phyloP scores from a whole-genome alignment of 805 yeast genomes.

The Teunomyces gatunensis region DNA sequence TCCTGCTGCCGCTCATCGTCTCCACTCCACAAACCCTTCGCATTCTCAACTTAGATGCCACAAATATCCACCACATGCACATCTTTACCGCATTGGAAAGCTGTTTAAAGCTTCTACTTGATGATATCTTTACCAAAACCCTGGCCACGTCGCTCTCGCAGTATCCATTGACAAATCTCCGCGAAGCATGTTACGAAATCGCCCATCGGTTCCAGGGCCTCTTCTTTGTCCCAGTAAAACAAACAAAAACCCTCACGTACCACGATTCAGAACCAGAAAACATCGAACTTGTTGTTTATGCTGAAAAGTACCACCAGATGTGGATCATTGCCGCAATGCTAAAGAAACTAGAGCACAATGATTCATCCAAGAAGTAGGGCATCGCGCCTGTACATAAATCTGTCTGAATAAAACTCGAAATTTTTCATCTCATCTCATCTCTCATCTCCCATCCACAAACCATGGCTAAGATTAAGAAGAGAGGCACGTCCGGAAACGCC shows the following conservation, averaged over 20 bases:
- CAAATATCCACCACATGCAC: not conserved
- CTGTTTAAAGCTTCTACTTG: not conserved
- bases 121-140: not conserved
- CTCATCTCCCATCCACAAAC: slow-evolving; percentile 6
- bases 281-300: slow-evolving; percentile 11
- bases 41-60: not conserved
- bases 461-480: slow-evolving; percentile 75
- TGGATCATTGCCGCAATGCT: slow-evolving; percentile 26
- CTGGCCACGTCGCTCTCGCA: slow-evolving; percentile 5
- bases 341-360: slow-evolving; percentile 3
- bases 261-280: not conserved
- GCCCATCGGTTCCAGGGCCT: slow-evolving; percentile 21
- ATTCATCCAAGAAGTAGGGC: not conserved
- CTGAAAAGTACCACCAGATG: slow-evolving; percentile 26
- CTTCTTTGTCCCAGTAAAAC: slow-evolving; percentile 21
- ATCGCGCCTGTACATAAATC: slow-evolving; percentile 1
- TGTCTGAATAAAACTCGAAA: not conserved
- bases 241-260: not conserved
- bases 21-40: not conserved
- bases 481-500: slow-evolving; percentile 83
- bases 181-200: slow-evolving; percentile 21
- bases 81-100: not conserved
- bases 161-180: slow-evolving; percentile 25
- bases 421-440: slow-evolving; percentile 12
- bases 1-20: not conserved